These are phyloP conservation scores for Pestalotiopsis sp. DNA, from an alignment of 2,329 filamentous ascomycete genomes.

Conservation along the genomic window DNA sequence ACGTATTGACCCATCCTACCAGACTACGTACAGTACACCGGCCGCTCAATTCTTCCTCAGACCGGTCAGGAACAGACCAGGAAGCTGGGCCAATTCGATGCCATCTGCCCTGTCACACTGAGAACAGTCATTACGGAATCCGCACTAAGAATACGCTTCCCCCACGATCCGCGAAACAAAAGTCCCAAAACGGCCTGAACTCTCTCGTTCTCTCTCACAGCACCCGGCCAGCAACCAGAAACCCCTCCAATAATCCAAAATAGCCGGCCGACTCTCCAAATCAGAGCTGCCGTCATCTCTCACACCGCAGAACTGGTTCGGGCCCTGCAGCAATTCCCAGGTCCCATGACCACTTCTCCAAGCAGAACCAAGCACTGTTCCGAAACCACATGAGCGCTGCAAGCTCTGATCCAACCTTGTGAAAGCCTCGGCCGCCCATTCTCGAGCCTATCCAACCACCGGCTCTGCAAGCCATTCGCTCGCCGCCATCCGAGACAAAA, in stretches of 20 bases:
- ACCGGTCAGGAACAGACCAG: not conserved
- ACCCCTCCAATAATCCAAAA: not conserved
- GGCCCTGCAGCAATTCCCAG: conserved; percentile 1
- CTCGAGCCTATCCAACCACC: conserved; percentile 2
- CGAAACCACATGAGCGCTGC: not conserved
- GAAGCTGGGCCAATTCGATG: not conserved
- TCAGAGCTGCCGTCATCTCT: not conserved
- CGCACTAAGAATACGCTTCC: not conserved
- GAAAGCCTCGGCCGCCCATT: not conserved
- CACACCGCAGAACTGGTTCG: not conserved
- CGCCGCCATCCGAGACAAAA: not conserved
- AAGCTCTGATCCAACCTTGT: conserved; percentile 6
- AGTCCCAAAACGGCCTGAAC: not conserved
- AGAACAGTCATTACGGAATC: not conserved
- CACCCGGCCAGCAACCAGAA: not conserved
- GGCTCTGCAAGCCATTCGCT: not conserved
- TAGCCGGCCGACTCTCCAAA: not conserved
- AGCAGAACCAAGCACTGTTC: not conserved
- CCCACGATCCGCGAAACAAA: not conserved
- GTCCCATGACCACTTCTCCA: conserved; percentile 2
- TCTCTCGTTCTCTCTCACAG: not conserved
- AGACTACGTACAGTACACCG: no score
- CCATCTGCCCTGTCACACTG: not conserved
- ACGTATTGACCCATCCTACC: no score
- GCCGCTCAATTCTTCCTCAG: no score